These are phyloP conservation scores for Funneliformis geosporum DNA, from an alignment of 192 early-diverging fungal species.

Conservation along the genomic window DNA sequence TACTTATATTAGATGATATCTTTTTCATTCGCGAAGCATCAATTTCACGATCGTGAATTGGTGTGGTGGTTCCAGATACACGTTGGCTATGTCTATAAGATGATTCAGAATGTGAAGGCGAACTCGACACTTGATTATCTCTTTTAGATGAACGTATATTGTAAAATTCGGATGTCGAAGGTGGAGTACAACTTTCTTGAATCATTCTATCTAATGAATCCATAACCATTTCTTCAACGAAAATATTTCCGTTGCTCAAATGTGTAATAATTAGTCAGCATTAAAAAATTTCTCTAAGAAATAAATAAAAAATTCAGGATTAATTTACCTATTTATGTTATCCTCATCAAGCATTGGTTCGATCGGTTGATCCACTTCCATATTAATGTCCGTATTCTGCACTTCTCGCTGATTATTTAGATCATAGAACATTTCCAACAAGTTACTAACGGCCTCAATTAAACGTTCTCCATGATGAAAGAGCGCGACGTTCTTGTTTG, in stretches of 20 bases:
- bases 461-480: slow-evolving; percentile 37
- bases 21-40: background rate
- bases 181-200: background rate
- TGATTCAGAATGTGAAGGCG: background rate
- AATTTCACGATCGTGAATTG: background rate
- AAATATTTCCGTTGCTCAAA: background rate
- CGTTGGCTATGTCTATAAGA: background rate
- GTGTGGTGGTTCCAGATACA: background rate
- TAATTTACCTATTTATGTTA: background rate
- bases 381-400: background rate
- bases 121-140: background rate
- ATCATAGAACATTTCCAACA: slow-evolving; percentile 31
- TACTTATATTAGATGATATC: background rate
- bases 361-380: background rate
- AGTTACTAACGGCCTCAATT: slow-evolving; percentile 17
- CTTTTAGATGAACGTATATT: background rate
- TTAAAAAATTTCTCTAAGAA: too few relatives aligned
- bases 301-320: background rate
- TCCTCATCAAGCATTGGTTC: background rate
- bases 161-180: background rate
- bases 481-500: slow-evolving; percentile 38
- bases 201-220: background rate
- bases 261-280: background rate
- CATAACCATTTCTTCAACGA: background rate
- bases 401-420: background rate